phyloP scores from a whole-genome alignment of 2,329 filamentous ascomycete genomes.

The Zymoseptoria passerinii region DNA sequence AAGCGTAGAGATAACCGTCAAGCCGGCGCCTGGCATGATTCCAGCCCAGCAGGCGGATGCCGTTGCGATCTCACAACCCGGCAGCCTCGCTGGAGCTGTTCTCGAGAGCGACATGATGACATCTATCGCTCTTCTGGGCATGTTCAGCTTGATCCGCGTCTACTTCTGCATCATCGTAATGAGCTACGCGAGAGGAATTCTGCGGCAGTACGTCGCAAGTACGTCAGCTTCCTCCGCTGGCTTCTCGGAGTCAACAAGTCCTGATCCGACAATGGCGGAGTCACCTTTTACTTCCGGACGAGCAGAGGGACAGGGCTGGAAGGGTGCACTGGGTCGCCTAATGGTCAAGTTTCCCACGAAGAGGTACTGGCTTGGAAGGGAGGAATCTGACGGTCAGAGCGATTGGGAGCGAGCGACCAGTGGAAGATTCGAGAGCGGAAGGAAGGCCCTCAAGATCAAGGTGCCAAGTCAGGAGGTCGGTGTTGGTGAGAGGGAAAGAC shows the following conservation, averaged over 20 bases:
- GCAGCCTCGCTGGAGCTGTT: constrained; percentile 52
- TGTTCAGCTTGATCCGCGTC: constrained; percentile 65
- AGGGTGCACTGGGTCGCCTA: constrained; percentile 65
- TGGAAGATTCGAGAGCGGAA: constrained; percentile 49
- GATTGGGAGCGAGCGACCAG: constrained; percentile 60
- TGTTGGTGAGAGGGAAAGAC: constrained; percentile 50
- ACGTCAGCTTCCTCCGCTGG: constrained; percentile 19
- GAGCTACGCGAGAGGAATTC: constrained; percentile 67
- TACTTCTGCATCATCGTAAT: constrained; percentile 83
- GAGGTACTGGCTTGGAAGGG: constrained; percentile 70
- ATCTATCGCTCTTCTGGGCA: constrained; percentile 67
- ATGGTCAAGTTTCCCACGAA: constrained; percentile 64
- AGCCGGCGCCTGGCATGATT: constrained; percentile 37
- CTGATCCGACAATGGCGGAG: constrained; percentile 43
- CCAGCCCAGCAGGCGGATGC: constrained; percentile 48
- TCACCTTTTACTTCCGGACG: constrained; percentile 63
- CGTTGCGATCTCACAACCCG: constrained; percentile 33
- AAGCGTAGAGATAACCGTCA: constrained; percentile 46
- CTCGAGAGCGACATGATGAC: constrained; percentile 59
- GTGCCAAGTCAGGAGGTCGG: constrained; percentile 34
- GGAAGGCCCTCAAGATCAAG: constrained; percentile 29
- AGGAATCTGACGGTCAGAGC: constrained; percentile 47
- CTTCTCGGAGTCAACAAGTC: constrained; percentile 3
- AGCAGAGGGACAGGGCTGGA: constrained; percentile 71
- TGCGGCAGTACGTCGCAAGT: constrained; percentile 57